phyloP scores from a whole-genome alignment of 2,329 filamentous ascomycete species.

The Colletotrichum gloeosporioides region DNA sequence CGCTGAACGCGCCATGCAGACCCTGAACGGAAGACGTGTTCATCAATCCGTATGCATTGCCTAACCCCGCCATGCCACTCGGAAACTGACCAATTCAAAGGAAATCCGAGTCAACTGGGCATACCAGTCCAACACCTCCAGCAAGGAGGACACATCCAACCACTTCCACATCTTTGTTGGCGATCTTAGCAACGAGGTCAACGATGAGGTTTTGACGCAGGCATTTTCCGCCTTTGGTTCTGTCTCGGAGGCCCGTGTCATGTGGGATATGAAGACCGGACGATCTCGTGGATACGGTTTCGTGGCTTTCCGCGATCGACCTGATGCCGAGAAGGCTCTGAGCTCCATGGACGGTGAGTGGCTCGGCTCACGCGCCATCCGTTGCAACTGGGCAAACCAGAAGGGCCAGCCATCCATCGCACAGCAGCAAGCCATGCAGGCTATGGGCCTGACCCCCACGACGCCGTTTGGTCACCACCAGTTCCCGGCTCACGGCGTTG shows the following conservation, averaged over 20 bases:
- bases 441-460: constrained; percentile 97
- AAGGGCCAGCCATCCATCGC: constrained; percentile 99
- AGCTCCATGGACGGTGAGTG: constrained; percentile 99
- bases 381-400: constrained; percentile 99
- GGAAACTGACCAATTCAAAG: constrained; percentile 51
- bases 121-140: constrained; percentile 92
- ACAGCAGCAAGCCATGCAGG: constrained; percentile 95
- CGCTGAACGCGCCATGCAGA: constrained; percentile 96
- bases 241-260: constrained; percentile 96
- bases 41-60: constrained; percentile 83
- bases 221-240: constrained; percentile 96
- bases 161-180: constrained; percentile 99
- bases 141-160: constrained; percentile 96
- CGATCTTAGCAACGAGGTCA: constrained; percentile 97
- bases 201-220: constrained; percentile 91
- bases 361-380: constrained; percentile 96
- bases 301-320: constrained; percentile 92
- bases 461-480: constrained; percentile 97
- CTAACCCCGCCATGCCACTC: not conserved
- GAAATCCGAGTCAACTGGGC: constrained; percentile 99
- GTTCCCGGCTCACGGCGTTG: constrained; percentile 94
- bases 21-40: constrained; percentile 91
- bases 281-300: constrained; percentile 97
- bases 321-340: constrained; percentile 93
- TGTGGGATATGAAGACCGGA: constrained; percentile 99